phyloP scores from a whole-genome alignment of 1,139 yeast genomes.

The Suhomyces coccinellae region DNA sequence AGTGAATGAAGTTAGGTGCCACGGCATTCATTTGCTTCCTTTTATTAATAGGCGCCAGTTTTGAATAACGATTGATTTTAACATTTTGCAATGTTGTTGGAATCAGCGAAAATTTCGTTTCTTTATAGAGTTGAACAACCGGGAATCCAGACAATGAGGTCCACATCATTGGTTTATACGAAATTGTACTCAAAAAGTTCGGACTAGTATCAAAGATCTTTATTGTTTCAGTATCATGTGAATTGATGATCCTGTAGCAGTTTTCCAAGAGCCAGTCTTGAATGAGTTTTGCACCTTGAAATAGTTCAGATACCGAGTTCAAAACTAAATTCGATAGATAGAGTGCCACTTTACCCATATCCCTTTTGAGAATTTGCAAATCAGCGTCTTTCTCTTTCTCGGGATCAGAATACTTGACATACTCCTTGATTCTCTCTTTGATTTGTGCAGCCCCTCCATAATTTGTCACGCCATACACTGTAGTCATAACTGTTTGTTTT shows the following conservation, averaged over 20 bases:
- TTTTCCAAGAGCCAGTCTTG: conserved; percentile 41
- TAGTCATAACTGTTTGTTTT: conserved; percentile 50
- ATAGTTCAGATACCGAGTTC: conserved; percentile 35
- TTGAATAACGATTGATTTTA: conserved; percentile 19
- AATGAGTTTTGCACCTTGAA: conserved; percentile 34
- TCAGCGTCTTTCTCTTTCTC: background rate
- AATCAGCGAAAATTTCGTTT: conserved; percentile 17
- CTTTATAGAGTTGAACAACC: conserved; percentile 39
- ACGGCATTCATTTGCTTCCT: conserved; percentile 39
- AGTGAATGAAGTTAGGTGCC: conserved; percentile 50
- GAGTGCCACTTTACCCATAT: conserved; percentile 16
- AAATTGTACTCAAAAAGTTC: conserved; percentile 21
- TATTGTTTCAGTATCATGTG: conserved; percentile 27
- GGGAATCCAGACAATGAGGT: conserved; percentile 45
- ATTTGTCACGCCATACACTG: conserved; percentile 47
- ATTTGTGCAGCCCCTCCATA: conserved; percentile 42
- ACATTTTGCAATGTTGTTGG: conserved; percentile 32
- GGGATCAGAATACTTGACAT: conserved; percentile 14
- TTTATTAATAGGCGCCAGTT: conserved; percentile 27
- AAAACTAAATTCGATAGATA: conserved; percentile 32
- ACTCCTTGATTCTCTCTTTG: conserved; percentile 25
- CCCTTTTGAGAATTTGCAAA: background rate
- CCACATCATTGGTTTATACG: conserved; percentile 44
- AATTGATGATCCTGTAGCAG: conserved; percentile 29
- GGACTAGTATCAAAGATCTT: conserved; percentile 12